Conservation (phyloP, 148 eudicot species). For the Silene conica region DNA sequence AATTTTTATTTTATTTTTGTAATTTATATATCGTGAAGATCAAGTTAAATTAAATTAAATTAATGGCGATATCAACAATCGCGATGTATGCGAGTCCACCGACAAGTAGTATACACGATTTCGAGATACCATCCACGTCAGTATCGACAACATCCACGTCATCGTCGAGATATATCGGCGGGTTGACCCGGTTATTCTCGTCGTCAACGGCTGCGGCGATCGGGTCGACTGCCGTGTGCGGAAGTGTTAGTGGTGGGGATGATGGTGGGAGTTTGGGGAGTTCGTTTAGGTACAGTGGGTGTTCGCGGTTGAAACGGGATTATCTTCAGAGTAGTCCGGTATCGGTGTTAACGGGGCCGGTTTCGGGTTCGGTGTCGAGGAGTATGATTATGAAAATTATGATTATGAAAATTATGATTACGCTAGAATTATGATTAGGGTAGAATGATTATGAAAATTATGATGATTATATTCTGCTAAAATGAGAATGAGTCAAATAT, state of each 20-base stretch:
- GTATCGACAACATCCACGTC: conserved; percentile 47
- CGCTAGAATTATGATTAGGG: too few relatives aligned
- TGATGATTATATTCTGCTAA: too few relatives aligned
- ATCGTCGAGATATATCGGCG: conserved; percentile 46
- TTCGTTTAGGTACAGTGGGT: conserved; percentile 46
- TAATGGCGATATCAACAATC: conserved; percentile 85
- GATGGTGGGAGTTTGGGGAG: conserved; percentile 22
- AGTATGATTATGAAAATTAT: too few relatives aligned
- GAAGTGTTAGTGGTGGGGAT: neutral
- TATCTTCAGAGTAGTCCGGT: conserved; percentile 48
- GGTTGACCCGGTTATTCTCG: conserved; percentile 51
- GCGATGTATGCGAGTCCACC: conserved; percentile 78
- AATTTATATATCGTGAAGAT: neutral
- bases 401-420: too few relatives aligned
- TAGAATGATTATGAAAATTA: too few relatives aligned
- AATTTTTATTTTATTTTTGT: neutral
- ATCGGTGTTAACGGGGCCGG: conserved; percentile 67
- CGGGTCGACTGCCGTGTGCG: neutral
- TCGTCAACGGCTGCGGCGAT: conserved; percentile 16
- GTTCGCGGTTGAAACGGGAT: conserved; percentile 49
- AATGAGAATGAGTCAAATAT: too few relatives aligned
- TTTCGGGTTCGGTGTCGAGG: conserved; percentile 24
- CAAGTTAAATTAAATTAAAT: neutral
- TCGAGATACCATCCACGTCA: conserved; percentile 50
- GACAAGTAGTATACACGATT: conserved; percentile 50